A percentile compares a stretch with the other conserved stretches of the same genome.
Evolutionary conservation across 768 basidiomycete species (phyloP).

Genomic region (Pholiota conissans): DNA sequence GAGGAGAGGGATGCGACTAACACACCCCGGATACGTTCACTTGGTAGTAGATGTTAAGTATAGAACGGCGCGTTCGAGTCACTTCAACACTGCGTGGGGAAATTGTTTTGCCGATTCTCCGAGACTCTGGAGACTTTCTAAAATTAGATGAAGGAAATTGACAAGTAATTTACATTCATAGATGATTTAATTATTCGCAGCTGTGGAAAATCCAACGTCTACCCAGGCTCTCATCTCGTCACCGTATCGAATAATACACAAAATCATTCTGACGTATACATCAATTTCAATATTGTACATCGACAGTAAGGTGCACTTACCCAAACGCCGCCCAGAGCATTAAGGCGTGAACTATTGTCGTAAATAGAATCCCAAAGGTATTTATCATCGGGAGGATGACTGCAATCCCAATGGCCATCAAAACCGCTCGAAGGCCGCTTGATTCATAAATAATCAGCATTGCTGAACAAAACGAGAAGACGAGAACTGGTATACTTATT

Average conservation of each 20-base stretch:
- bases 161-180: too few species aligned
- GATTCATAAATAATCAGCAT: neutral
- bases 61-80: neutral
- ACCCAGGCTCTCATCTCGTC: slow-evolving; percentile 53
- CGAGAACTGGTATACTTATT: slow-evolving; percentile 34
- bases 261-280: slow-evolving; percentile 44
- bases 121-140: too few species aligned
- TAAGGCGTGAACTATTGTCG: slow-evolving; percentile 45
- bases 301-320: slow-evolving; percentile 34
- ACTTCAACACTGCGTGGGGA: neutral
- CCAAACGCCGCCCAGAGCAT: slow-evolving; percentile 48
- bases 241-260: slow-evolving; percentile 53
- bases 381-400: slow-evolving; percentile 56
- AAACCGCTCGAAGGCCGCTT: slow-evolving; percentile 49
- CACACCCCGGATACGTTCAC: too few species aligned
- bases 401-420: slow-evolving; percentile 43
- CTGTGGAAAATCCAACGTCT: slow-evolving; percentile 56
- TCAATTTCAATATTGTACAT: slow-evolving; percentile 3
- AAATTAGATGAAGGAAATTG: too few species aligned
- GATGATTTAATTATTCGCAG: slow-evolving; percentile 31
- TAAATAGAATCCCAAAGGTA: slow-evolving; percentile 46
- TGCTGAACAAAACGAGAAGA: too few species aligned
- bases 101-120: neutral
- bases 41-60: neutral
- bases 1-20: neutral